A percentile compares a stretch with the other conserved stretches of the same genome.
Conservation (phyloP, 345 rosid genomes). For the Eucalyptus decipiens region DNA sequence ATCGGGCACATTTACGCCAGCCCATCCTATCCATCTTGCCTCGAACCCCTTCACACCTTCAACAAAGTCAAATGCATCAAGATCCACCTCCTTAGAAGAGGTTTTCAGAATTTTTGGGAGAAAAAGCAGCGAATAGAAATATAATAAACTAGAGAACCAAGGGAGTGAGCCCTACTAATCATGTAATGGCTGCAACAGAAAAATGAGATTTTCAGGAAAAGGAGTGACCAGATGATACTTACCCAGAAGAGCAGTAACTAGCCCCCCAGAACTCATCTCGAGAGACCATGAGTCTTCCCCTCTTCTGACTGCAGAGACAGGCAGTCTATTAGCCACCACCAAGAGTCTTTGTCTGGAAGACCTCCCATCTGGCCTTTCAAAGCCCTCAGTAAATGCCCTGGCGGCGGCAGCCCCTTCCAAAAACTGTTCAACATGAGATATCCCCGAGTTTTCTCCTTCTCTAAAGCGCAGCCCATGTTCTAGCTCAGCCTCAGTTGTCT, state of each 20-base stretch:
- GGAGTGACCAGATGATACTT: background rate
- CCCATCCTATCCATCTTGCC: constrained; percentile 99
- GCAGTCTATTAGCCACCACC: constrained; percentile 97
- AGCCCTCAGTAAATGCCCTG: constrained; percentile 25
- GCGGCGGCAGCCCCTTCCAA: constrained; percentile 59
- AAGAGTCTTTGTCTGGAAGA: constrained; percentile 74
- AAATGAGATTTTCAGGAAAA: background rate
- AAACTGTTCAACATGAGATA: constrained; percentile 43
- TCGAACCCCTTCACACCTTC: constrained; percentile 97
- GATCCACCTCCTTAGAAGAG: background rate
- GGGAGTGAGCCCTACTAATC: background rate
- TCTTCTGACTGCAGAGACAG: constrained; percentile 93
- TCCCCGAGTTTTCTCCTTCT: constrained; percentile 41
- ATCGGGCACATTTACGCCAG: constrained; percentile 98
- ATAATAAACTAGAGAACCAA: background rate
- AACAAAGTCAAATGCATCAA: constrained; percentile 17
- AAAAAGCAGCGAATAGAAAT: background rate
- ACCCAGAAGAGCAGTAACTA: constrained; percentile 96
- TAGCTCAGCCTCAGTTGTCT: constrained; percentile 28
- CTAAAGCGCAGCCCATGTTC: constrained; percentile 39
- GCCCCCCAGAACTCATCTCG: constrained; percentile 97
- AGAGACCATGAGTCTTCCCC: constrained; percentile 95
- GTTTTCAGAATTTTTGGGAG: background rate
- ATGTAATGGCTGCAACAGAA: background rate
- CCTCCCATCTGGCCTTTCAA: constrained; percentile 56